Percentiles rank a stretch among this genome's conserved stretches.
Conservation (phyloP, 2,329 filamentous ascomycete genomes). For the Teratosphaeria viscida region DNA sequence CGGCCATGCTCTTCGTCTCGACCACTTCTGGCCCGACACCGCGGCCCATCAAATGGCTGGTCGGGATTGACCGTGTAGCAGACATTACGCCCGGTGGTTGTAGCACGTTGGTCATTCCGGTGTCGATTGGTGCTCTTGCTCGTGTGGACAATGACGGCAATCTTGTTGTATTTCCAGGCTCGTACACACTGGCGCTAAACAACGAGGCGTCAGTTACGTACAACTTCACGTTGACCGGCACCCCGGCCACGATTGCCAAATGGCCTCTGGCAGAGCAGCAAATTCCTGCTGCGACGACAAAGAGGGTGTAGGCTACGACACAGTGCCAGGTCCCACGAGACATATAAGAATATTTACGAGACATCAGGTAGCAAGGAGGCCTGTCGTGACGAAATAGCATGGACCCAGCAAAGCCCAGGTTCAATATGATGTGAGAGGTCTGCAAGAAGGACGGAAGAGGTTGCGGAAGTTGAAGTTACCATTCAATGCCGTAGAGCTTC, state of each 20-base stretch:
- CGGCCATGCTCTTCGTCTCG: slow-evolving; percentile 30
- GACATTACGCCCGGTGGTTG: slow-evolving; percentile 5
- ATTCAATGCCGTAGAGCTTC: too few relatives aligned
- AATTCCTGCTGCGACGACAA: not conserved
- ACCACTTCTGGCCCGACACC: slow-evolving; percentile 30
- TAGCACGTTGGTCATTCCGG: slow-evolving; percentile 22
- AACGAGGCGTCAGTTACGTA: slow-evolving; percentile 27
- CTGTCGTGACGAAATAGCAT: too few relatives aligned
- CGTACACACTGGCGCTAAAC: slow-evolving; percentile 32
- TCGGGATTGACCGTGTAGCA: slow-evolving; percentile 13
- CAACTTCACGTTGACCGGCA: slow-evolving; percentile 6
- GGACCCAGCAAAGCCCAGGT: too few relatives aligned
- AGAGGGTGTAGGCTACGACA: not conserved
- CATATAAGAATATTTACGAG: not conserved
- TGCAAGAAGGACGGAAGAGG: too few relatives aligned
- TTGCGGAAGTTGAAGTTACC: too few relatives aligned
- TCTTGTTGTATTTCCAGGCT: slow-evolving; percentile 30
- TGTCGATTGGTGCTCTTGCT: slow-evolving; percentile 30
- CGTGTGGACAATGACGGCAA: slow-evolving; percentile 29
- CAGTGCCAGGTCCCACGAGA: not conserved
- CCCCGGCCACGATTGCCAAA: slow-evolving; percentile 1
- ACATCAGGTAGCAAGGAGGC: not conserved
- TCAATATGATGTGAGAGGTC: too few relatives aligned
- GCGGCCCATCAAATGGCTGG: slow-evolving; percentile 33
- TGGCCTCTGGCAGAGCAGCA: slow-evolving; percentile 1